These are phyloP conservation scores for Suhomyces chickasaworum DNA, from an alignment of 1,139 yeast species.

Conservation along the genomic window DNA sequence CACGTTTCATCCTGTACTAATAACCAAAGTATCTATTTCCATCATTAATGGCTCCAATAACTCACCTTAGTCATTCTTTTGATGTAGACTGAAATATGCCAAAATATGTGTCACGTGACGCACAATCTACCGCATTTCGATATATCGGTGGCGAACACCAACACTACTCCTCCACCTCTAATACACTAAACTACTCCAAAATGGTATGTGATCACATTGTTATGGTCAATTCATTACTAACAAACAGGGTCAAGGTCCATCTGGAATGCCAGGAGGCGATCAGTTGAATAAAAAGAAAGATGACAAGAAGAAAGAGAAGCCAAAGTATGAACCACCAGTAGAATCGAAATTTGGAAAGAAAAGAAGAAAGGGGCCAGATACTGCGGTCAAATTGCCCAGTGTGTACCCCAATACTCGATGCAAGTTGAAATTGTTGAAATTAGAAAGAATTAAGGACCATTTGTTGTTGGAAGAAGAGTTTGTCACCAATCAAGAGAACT, in stretches of 20 bases:
- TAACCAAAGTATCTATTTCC: too few relatives aligned
- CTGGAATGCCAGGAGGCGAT: conserved; percentile 68
- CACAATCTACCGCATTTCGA: conserved; percentile 7
- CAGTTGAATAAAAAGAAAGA: conserved; percentile 65
- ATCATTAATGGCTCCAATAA: too few relatives aligned
- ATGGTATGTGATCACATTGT: conserved; percentile 13
- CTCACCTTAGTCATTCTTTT: too few relatives aligned
- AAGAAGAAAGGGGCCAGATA: conserved; percentile 90
- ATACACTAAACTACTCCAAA: conserved; percentile 1
- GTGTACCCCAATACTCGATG: conserved; percentile 94
- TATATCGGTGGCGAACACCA: conserved; percentile 13
- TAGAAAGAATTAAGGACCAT: conserved; percentile 97
- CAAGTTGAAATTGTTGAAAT: conserved; percentile 81
- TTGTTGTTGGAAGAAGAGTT: conserved; percentile 92
- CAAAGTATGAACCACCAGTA: conserved; percentile 98
- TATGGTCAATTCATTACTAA: conserved; percentile 13
- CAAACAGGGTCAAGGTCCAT: conserved; percentile 75
- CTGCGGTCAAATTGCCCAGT: conserved; percentile 78
- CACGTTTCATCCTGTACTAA: too few relatives aligned
- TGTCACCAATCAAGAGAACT: conserved; percentile 90
- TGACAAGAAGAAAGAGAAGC: conserved; percentile 80
- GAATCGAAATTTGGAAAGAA: conserved; percentile 90
- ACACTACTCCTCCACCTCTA: background rate
- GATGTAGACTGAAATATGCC: too few relatives aligned
- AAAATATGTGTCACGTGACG: conserved; percentile 13